Percentiles rank a stretch among this genome's conserved stretches.
These are phyloP conservation scores for Alternaria incomplexa DNA, from an alignment of 2,329 filamentous ascomycete species.

Conservation along the genomic window DNA sequence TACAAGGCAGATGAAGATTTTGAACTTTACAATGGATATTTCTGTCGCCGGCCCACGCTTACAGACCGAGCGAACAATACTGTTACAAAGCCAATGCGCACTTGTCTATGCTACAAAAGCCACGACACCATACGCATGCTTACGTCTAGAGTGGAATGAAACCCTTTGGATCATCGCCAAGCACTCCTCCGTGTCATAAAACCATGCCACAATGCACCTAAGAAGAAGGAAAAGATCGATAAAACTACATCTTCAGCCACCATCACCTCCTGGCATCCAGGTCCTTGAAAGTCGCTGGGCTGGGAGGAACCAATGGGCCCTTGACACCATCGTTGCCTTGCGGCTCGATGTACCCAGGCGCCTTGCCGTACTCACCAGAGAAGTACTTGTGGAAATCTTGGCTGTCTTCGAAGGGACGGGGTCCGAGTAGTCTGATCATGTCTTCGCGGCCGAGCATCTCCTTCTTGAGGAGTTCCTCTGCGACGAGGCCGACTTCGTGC, in stretches of 20 bases:
- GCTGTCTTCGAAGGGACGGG: conserved; percentile 80
- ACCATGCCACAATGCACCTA: not conserved
- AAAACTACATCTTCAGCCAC: not conserved
- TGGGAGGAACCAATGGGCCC: conserved; percentile 43
- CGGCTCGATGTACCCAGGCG: conserved; percentile 42
- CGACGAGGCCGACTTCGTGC: conserved; percentile 83
- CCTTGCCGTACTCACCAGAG: conserved; percentile 48
- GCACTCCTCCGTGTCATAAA: not conserved
- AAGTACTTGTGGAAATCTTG: conserved; percentile 97
- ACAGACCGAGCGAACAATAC: not conserved
- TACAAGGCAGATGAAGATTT: not conserved
- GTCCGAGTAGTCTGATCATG: conserved; percentile 85
- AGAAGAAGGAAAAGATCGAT: not conserved
- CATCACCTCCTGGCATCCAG: conserved; percentile 9
- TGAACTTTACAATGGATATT: not conserved
- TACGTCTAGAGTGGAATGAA: conserved; percentile 10
- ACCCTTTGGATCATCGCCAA: not conserved
- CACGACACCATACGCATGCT: conserved; percentile 4
- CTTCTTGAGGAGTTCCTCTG: conserved; percentile 90
- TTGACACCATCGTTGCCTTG: conserved; percentile 41
- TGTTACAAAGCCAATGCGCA: not conserved
- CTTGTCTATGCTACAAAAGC: not conserved
- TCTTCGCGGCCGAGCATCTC: conserved; percentile 92
- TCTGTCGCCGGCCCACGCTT: not conserved
- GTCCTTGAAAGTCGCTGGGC: conserved; percentile 31